Evolutionary conservation across 2,329 filamentous ascomycete genomes (phyloP).

Genomic region (Bretziella fagacearum): DNA sequence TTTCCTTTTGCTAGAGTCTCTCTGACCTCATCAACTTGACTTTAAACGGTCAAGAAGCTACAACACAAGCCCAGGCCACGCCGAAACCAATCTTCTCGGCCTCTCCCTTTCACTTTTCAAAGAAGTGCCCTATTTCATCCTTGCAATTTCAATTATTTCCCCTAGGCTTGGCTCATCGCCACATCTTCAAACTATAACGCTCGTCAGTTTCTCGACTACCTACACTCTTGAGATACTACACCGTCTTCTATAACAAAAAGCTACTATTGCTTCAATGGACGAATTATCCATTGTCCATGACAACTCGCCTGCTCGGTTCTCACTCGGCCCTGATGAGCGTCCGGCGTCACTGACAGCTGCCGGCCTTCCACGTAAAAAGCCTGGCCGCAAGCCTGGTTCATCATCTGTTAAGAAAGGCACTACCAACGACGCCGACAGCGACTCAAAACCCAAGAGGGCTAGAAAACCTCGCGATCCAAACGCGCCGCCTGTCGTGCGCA

Average conservation of each 20-base stretch:
- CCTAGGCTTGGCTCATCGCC: no score
- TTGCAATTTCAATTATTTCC: slow-evolving; percentile 13
- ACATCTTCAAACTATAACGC: no score
- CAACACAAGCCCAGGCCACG: not conserved
- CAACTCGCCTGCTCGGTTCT: slow-evolving; percentile 19
- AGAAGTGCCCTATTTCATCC: not conserved
- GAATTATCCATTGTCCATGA: slow-evolving; percentile 28
- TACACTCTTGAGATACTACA: no score
- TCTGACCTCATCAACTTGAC: not conserved
- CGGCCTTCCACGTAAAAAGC: slow-evolving; percentile 44
- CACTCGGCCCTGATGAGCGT: slow-evolving; percentile 23
- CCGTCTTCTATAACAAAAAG: no score
- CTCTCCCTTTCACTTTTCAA: not conserved
- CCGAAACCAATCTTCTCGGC: not conserved
- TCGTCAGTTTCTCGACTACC: not conserved
- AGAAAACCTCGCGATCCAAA: slow-evolving; percentile 42
- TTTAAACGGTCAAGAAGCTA: no score
- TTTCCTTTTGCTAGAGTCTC: no score
- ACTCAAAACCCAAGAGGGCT: slow-evolving; percentile 31
- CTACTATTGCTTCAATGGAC: no score
- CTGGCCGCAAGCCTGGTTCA: slow-evolving; percentile 46
- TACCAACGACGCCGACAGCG: slow-evolving; percentile 23
- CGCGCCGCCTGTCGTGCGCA: slow-evolving; percentile 35
- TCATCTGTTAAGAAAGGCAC: slow-evolving; percentile 29
- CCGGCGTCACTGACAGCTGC: slow-evolving; percentile 38